Percentiles rank a stretch among this genome's conserved stretches.
Conservation (phyloP, 2,329 filamentous ascomycete genomes). For the Uncinocarpus reesii region DNA sequence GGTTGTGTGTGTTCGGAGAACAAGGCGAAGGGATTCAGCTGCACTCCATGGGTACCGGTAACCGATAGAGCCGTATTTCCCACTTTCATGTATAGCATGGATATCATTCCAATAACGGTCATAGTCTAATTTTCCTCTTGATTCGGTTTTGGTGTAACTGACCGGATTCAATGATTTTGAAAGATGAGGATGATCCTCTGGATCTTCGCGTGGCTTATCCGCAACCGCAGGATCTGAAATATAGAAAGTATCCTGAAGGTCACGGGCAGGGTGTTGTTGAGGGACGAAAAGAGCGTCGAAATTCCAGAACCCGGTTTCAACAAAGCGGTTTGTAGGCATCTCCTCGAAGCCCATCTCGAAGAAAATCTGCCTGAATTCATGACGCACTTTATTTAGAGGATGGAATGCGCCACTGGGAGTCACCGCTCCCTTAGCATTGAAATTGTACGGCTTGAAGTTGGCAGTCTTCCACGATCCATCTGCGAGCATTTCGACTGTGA, state of each 20-base stretch:
- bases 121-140: slow-evolving; percentile 52
- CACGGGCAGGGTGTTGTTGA: slow-evolving; percentile 93
- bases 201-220: slow-evolving; percentile 53
- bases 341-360: slow-evolving; percentile 98
- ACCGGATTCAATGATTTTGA: slow-evolving; percentile 31
- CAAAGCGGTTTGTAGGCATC: slow-evolving; percentile 89
- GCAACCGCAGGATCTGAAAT: slow-evolving; percentile 77
- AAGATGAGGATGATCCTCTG: slow-evolving; percentile 33
- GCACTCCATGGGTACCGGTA: slow-evolving; percentile 91
- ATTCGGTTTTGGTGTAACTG: slow-evolving; percentile 35
- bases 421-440: slow-evolving; percentile 54
- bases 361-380: slow-evolving; percentile 96
- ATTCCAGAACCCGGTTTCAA: slow-evolving; percentile 98
- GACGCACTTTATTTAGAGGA: slow-evolving; percentile 79
- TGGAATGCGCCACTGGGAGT: slow-evolving; percentile 43
- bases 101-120: slow-evolving; percentile 82
- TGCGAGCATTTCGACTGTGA: slow-evolving; percentile 85
- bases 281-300: slow-evolving; percentile 95
- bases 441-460: slow-evolving; percentile 76
- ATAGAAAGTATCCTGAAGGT: slow-evolving; percentile 97
- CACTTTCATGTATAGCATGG: slow-evolving; percentile 73
- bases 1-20: slow-evolving; percentile 93
- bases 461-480: slow-evolving; percentile 84
- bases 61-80: slow-evolving; percentile 88
- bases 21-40: slow-evolving; percentile 75